Conservation (phyloP, 176 grass and related monocot species). For the Microstegium vimineum region DNA sequence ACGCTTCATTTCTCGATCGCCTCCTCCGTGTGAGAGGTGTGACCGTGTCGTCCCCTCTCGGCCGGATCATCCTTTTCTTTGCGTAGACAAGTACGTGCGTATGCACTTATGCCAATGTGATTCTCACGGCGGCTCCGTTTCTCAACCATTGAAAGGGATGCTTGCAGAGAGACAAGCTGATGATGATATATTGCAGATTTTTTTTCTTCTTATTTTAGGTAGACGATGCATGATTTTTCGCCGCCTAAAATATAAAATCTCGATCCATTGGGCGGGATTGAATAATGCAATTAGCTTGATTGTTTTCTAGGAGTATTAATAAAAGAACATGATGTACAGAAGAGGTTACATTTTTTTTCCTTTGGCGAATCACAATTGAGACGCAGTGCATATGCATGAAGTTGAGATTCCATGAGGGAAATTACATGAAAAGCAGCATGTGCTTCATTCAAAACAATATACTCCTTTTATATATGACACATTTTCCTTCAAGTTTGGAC, state of each 20-base stretch:
- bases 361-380: background rate
- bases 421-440: background rate
- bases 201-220: background rate
- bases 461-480: background rate
- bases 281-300: background rate
- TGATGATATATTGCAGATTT: slow-evolving; percentile 2
- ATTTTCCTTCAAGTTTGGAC: background rate
- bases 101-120: background rate
- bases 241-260: background rate
- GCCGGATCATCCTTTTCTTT: background rate
- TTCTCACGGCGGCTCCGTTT: background rate
- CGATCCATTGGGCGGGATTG: background rate
- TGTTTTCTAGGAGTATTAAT: background rate
- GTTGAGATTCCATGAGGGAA: background rate
- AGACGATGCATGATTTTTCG: background rate
- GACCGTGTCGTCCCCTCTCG: background rate
- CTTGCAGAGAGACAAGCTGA: background rate
- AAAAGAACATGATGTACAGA: background rate
- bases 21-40: no score
- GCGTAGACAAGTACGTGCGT: background rate
- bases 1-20: background rate
- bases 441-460: no score
- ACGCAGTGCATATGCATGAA: background rate
- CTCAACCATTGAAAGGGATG: background rate
- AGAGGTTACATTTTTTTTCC: background rate